Evolutionary conservation across 257 asterid genomes (phyloP), one percentile per base, ranked within the genome.

Genomic region (Solanum piurae): DNA sequence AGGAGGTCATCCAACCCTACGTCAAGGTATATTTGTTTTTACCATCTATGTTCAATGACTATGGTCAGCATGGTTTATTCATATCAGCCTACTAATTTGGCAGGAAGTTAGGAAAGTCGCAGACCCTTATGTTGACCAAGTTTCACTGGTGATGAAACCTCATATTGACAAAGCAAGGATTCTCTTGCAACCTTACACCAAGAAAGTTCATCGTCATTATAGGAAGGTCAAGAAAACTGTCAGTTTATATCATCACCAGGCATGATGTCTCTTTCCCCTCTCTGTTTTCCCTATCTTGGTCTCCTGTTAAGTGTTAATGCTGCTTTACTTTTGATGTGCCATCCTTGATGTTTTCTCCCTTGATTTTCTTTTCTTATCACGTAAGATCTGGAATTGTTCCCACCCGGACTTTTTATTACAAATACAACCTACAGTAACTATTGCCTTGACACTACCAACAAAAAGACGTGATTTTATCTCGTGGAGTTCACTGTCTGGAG

Each of bases 31-130:
- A 33, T 60, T 60, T 72, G 68, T 44, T 31, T 5, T 89, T 36
- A 42, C 86, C 58, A 62, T 85, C 52, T 68, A 82, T 21, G 77
- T 42, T 31, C 13, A 34, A 60, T 16, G 31, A 72, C 31, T 75
- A 25, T 38, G 38, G 42, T 86, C 37, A 11, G 62, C 72, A 16
- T 52, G 66, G 13, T 88, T 38, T 62, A 52, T 76, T 87, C 36
- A 40, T 83, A 64, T 90, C 76, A 76, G 11, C 86, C 20, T 84
- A 87, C 64, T 40, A 52, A 33, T 34, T 71, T 77, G 76, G 83
- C 91, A 93, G 95, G 92, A 89, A 84, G 90, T 89, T 36, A 90
- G 87, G 90, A 90, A 89, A 84, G 29, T 90, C 58, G 4, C 83
- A 31, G 88, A 82, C 86, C 93, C 94, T 60, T 86, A 90, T 83